Base-by-base conservation (phyloP, 2,329 filamentous ascomycete genomes). In the Clarireedia homoeocarpa region DNA sequence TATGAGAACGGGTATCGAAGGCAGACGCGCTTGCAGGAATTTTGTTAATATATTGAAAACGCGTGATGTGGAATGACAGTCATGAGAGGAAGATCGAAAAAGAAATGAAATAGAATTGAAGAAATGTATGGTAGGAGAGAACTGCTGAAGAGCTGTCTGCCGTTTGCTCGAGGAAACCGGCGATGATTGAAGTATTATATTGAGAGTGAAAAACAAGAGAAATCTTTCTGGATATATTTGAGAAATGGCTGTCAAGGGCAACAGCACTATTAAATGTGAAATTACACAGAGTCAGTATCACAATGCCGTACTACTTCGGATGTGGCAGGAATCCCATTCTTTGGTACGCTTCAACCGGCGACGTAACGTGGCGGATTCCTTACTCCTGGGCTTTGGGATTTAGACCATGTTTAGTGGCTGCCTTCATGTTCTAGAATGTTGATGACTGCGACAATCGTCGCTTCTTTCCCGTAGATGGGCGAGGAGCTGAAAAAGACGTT, bases 251-350 rank as follows among this genome's bases (percentile, higher is more conserved):
- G 62, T 61, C 59, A 65, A 61, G 64, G 63, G 64, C 61, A 65
- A 65, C 59, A 53, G 30, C 42, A 56, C 48, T 61, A 58, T 54
- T 42, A 59, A 48, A 62, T 56, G 50, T 46, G 59, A 67, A 63
- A 67, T 65, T 65, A 64, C 52, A 48, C 59, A 60, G 60, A 63
- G 62, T 64, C 64, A 64, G 65, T 56, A 56, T 50, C 47, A 66
- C 63, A 64, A 59, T 58, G 56, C 39, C 44, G 53, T 53, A 58
- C 48, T 27, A 54, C 48, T 49, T 53, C 56, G 51, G 55, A 58
- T 56, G 58, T 58, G 57, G 55, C 47, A 60, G 34, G 49, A 49
- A 50, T 49, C 60, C 58, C 61, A 66, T 67, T 65, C 62, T 59
- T 61, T 62, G 59, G 57, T 56, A 55, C 51, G 55, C 52, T 54